A percentile compares a stretch with the other conserved stretches of the same genome.
phyloP scores from a whole-genome alignment of 768 basidiomycete genomes.

The Termitomyces sp. region DNA sequence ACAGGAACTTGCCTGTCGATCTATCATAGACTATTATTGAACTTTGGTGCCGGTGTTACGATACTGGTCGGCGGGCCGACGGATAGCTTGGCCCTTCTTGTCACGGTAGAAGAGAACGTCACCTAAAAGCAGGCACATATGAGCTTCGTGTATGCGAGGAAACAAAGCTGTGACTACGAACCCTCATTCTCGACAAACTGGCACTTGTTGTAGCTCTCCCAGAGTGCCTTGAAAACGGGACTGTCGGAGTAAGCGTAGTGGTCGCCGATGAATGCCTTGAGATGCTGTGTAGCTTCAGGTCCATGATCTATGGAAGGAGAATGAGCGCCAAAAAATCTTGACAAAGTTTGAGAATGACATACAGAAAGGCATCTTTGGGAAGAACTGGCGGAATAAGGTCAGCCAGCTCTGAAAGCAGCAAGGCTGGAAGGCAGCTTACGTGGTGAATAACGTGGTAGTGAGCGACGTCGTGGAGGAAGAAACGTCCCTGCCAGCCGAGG shows the following conservation, averaged over 20 bases:
- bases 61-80: neutral
- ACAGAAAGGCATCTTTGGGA: neutral
- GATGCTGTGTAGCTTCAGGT: neutral
- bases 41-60: neutral
- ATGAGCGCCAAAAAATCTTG: too few relatives aligned
- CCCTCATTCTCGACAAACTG: neutral
- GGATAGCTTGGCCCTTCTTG: neutral
- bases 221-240: neutral
- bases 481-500: neutral
- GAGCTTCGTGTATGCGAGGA: too few relatives aligned
- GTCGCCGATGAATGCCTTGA: neutral
- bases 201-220: neutral
- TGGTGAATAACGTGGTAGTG: neutral
- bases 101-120: neutral
- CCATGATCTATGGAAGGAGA: neutral
- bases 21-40: neutral
- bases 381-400: neutral
- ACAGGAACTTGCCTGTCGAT: neutral
- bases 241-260: neutral
- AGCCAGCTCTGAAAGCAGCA: too few relatives aligned
- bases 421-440: neutral
- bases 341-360: neutral
- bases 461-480: neutral
- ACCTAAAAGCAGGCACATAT: neutral
- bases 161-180: neutral